Percentiles rank a stretch among this genome's conserved stretches.
Evolutionary conservation across 2,329 filamentous ascomycete genomes (phyloP).

Genomic region (Clonostachys chloroleuca): DNA sequence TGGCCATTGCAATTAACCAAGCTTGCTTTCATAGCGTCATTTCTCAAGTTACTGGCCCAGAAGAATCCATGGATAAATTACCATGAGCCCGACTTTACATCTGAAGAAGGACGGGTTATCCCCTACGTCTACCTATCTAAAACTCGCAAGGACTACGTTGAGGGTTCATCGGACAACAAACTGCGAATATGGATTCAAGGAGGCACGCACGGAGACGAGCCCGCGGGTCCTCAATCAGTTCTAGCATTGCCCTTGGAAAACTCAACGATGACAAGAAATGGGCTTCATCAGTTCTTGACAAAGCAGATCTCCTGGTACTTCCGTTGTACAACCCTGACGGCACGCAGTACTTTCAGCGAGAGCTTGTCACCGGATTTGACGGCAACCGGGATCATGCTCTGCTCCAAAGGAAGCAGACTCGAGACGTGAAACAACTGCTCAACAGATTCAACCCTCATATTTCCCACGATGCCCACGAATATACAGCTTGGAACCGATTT

Average conservation of each 20-base stretch:
- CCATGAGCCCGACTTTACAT: conserved; percentile 6
- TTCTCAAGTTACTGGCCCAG: conserved; percentile 1
- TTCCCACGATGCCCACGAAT: conserved; percentile 6
- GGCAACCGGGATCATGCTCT: conserved; percentile 6
- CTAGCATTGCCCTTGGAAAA: conserved; percentile 5
- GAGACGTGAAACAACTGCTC: conserved; percentile 3
- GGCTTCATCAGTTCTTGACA: conserved; percentile 2
- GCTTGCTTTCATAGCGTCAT: background rate
- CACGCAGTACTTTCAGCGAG: conserved; percentile 5
- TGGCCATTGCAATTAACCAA: too few relatives aligned
- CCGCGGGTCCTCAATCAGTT: conserved; percentile 5
- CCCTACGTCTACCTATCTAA: conserved; percentile 9
- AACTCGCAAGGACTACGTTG: background rate
- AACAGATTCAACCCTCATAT: conserved; percentile 5
- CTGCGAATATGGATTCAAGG: conserved; percentile 6
- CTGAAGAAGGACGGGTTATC: conserved; percentile 10
- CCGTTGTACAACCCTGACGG: conserved; percentile 7
- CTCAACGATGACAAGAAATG: conserved; percentile 3
- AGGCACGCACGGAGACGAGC: conserved; percentile 5
- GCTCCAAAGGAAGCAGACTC: conserved; percentile 4
- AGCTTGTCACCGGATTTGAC: conserved; percentile 4
- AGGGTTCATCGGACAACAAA: background rate
- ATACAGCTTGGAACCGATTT: conserved; percentile 2
- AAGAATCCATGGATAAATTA: conserved; percentile 12
- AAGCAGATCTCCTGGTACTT: conserved; percentile 4